phyloP scores from a whole-genome alignment of 192 early-diverging fungal species.

The Coemansia sp. region DNA sequence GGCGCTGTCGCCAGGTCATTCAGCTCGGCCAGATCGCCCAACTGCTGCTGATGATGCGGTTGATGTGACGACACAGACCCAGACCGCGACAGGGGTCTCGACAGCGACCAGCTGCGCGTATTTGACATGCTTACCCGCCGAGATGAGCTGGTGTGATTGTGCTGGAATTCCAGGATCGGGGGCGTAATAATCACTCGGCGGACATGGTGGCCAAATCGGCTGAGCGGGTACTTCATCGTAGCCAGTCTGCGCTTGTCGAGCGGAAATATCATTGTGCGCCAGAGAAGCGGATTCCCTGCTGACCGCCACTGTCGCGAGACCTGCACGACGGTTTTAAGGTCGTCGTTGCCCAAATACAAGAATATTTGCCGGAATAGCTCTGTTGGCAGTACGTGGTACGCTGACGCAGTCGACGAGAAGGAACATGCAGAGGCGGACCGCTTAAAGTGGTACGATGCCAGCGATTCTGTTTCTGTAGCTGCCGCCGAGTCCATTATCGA shows the following conservation, averaged over 20 bases:
- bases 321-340: slow-evolving; percentile 38
- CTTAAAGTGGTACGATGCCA: slow-evolving; percentile 45
- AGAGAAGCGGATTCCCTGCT: slow-evolving; percentile 49
- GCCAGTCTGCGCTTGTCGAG: slow-evolving; percentile 56
- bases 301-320: slow-evolving; percentile 55
- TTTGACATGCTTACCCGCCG: slow-evolving; percentile 48
- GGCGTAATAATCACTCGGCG: slow-evolving; percentile 51
- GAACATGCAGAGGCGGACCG: slow-evolving; percentile 43
- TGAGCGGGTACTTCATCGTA: slow-evolving; percentile 44
- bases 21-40: slow-evolving; percentile 7
- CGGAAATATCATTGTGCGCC: slow-evolving; percentile 55
- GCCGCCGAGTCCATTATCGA: slow-evolving; percentile 55
- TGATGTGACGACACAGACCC: slow-evolving; percentile 33
- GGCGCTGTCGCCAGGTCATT: slow-evolving; percentile 6
- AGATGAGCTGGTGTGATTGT: slow-evolving; percentile 29
- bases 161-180: slow-evolving; percentile 37
- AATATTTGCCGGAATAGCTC: slow-evolving; percentile 52
- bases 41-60: slow-evolving; percentile 35
- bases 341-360: slow-evolving; percentile 32
- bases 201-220: slow-evolving; percentile 47
- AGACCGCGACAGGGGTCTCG: slow-evolving; percentile 42
- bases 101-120: slow-evolving; percentile 45
- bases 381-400: slow-evolving; percentile 44
- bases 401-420: slow-evolving; percentile 46
- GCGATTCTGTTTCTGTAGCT: slow-evolving; percentile 52